Base-by-base conservation (phyloP, 805 yeast genomes). In the Kuraishia floccosa region DNA sequence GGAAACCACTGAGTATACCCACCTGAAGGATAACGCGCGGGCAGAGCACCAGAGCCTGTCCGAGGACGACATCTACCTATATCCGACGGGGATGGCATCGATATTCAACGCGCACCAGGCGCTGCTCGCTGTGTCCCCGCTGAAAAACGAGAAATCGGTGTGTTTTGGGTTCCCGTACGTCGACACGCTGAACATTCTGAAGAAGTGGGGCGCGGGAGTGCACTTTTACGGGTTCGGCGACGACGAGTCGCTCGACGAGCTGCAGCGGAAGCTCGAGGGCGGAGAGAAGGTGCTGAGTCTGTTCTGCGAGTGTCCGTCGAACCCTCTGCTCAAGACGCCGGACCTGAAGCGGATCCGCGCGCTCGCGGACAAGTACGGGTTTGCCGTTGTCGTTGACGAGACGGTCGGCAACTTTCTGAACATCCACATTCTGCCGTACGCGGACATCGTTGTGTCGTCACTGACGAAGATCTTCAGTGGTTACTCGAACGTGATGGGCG, bases 131-230 rank as follows among this genome's bases (percentile, higher is more conserved):
- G 31, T 35, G 2, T 24, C 35, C 14, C 38, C 33, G 14, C 21
- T 29, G 13, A 51, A 53, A 9, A 46, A 47, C 26, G 51, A 58
- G 34, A 84, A 83, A 50, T 76, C 94, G 2, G 94, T 86, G 2
- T 85, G 95, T 56, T 89, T 83, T 54, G 99, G 99, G 1, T 86
- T 87, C 57, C 96, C 97, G 5, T 91, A 89, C 52, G 91, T 84
- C 18, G 97, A 91, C 51, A 87, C 97, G 0, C 63, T 85, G 34
- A 84, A 83, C 42, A 76, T 91, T 35, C 63, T 91, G 44, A 68
- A 69, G 46, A 89, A 87, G 52, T 91, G 86, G 65, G 96, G 97
- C 11, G 82, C 87, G 3, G 96, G 96, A 23, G 82, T 80, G 24
- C 76, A 76, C 41, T 89, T 86, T 51, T 74, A 76, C 40, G 96